Evolutionary conservation across 2,329 filamentous ascomycete genomes (phyloP), one percentile per base, ranked within the genome.

Genomic region (Periconia digitata): DNA sequence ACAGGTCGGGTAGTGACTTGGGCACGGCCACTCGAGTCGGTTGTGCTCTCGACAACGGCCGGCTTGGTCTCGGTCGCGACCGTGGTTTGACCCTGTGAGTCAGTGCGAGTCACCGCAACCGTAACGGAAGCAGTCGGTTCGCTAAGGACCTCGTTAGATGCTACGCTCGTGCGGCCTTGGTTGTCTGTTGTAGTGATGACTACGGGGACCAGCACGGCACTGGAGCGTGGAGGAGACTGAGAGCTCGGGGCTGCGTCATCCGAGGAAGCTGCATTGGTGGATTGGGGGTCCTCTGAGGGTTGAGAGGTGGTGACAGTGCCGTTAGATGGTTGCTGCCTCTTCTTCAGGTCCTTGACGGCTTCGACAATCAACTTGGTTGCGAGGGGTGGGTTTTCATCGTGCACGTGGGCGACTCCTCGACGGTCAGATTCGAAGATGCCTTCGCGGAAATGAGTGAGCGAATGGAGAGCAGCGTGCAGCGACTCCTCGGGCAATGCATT

Each of bases 381-480:
- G 32, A 88, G 74, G 32, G 79, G 76, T 18, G 83, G 79, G 62
- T 89, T 79, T 54, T 80, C 78, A 37, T 76, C 74, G 70, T 84
- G 80, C 22, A 87, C 77, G 27, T 79, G 82, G 66, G 87, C 81
- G 46, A 87, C 76, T 21, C 85, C 85, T 10, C 79, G 75, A 56
- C 77, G 78, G 61, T 87, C 85, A 54, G 83, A 82, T 54, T 81
- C 78, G 67, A 85, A 88, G 47, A 89, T 79, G 49, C 86, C 86
- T 63, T 88, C 81, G 64, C 84, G 80, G 71, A 85, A 89, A 62
- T 82, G 81, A 40, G 79, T 77, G 39, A 82, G 79, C 52, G 78
- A 74, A 67, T 88, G 84, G 24, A 91, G 76, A 44, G 87, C 81
- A 40, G 80, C 79, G 67, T 89, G 85, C 45, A 92, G 74, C 36